Evolutionary conservation across 164 flowering plant species (phyloP).

Genomic region (Macadamia tetraphylla): DNA sequence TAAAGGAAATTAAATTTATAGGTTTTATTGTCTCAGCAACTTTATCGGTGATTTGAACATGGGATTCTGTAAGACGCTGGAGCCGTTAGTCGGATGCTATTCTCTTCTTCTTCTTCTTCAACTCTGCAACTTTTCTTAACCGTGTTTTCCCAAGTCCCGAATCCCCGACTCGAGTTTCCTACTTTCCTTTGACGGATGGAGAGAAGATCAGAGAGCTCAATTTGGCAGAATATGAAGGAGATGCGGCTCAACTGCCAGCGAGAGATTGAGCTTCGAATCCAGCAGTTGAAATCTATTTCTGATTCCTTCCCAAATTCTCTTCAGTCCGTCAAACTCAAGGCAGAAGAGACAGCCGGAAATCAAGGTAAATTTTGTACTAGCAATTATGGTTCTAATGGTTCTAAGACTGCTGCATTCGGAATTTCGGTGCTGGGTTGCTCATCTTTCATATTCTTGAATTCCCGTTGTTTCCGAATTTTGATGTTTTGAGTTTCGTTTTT

Average conservation of each 20-base stretch:
- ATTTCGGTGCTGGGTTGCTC: neutral
- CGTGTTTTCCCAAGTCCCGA: neutral
- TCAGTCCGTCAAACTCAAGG: constrained; percentile 27
- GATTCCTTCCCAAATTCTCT: constrained; percentile 25
- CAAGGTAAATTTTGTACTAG: constrained; percentile 30
- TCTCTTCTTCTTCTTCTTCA: too few relatives aligned
- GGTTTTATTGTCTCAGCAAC: too few relatives aligned
- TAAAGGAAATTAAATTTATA: too few relatives aligned
- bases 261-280: constrained; percentile 33
- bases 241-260: constrained; percentile 30
- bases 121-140: neutral
- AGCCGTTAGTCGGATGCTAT: too few relatives aligned
- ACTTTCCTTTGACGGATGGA: neutral
- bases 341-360: constrained; percentile 29
- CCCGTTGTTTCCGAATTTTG: neutral
- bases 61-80: too few relatives aligned
- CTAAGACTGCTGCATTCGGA: too few relatives aligned
- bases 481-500: neutral
- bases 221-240: constrained; percentile 21
- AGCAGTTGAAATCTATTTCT: constrained; percentile 28
- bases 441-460: neutral
- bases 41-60: too few relatives aligned
- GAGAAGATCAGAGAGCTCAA: constrained; percentile 8
- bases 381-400: neutral
- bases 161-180: too few relatives aligned